A percentile compares a stretch with the other conserved stretches of the same genome.
phyloP scores from a whole-genome alignment of 2,329 filamentous ascomycete genomes.

The Ophiosphaerella narmari region DNA sequence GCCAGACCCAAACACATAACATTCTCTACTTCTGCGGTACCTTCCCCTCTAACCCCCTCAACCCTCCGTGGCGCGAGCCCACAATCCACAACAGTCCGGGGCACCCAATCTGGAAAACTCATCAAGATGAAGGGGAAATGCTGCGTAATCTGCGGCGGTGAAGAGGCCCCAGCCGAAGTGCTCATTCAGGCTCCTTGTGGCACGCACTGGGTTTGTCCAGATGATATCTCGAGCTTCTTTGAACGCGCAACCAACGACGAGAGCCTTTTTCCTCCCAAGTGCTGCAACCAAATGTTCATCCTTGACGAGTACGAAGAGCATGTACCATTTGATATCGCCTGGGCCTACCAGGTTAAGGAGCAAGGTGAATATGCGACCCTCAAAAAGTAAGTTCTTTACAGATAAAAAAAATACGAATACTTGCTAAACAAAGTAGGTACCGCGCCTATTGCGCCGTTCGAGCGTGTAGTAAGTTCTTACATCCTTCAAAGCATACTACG shows the following conservation, averaged over 20 bases:
- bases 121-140: constrained; percentile 9
- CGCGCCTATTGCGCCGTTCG: constrained; percentile 33
- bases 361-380: constrained; percentile 34
- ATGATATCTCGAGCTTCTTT: constrained; percentile 29
- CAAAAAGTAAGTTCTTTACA: constrained; percentile 25
- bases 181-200: constrained; percentile 27
- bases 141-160: constrained; percentile 31
- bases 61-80: too few species aligned
- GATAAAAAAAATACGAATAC: background rate
- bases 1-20: too few species aligned
- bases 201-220: constrained; percentile 29
- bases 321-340: constrained; percentile 22
- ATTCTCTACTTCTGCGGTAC: too few species aligned
- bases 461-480: constrained; percentile 28
- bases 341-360: constrained; percentile 30
- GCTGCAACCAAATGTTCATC: constrained; percentile 30
- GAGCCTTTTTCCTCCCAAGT: constrained; percentile 34
- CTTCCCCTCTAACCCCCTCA: too few species aligned
- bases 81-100: too few species aligned
- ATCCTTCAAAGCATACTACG: constrained; percentile 20
- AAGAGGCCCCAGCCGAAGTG: constrained; percentile 17
- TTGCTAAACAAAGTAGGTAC: constrained; percentile 19
- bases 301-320: constrained; percentile 27
- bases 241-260: constrained; percentile 31
- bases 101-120: too few species aligned